These are phyloP conservation scores for Lipomyces starkeyi DNA, from an alignment of 805 yeast species.

Conservation along the genomic window DNA sequence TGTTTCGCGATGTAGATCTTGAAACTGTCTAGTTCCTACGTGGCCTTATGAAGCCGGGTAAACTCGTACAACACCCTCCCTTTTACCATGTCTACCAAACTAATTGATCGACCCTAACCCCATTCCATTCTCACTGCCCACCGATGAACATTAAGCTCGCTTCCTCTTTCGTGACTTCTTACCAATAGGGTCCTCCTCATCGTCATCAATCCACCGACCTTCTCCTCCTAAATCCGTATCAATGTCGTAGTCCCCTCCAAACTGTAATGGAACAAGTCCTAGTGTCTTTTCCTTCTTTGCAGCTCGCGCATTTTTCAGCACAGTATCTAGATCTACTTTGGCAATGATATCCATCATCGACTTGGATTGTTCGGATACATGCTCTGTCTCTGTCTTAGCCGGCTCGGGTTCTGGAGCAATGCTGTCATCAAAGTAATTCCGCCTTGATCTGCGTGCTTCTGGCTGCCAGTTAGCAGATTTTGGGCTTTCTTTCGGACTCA, in stretches of 20 bases:
- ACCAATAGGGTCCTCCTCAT: constrained; percentile 28
- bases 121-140: no score
- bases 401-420: not conserved
- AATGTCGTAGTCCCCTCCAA: constrained; percentile 37
- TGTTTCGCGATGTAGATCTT: no score
- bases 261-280: constrained; percentile 28
- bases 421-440: constrained; percentile 15
- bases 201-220: constrained; percentile 39
- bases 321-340: constrained; percentile 21
- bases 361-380: not conserved
- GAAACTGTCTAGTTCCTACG: not conserved
- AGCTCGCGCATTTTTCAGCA: constrained; percentile 15
- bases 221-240: constrained; percentile 37
- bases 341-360: not conserved
- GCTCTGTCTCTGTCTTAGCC: not conserved
- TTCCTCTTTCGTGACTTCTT: constrained; percentile 20
- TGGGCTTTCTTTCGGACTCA: not conserved
- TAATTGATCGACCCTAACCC: not conserved
- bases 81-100: not conserved
- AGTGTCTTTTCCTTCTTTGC: constrained; percentile 15
- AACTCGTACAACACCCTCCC: not conserved
- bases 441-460: not conserved
- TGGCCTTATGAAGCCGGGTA: not conserved
- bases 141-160: not conserved
- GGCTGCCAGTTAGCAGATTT: not conserved